Evolutionary conservation across 1,284 basidiomycete genomes (phyloP).

Genomic region (Sanghuangporus weigelae): DNA sequence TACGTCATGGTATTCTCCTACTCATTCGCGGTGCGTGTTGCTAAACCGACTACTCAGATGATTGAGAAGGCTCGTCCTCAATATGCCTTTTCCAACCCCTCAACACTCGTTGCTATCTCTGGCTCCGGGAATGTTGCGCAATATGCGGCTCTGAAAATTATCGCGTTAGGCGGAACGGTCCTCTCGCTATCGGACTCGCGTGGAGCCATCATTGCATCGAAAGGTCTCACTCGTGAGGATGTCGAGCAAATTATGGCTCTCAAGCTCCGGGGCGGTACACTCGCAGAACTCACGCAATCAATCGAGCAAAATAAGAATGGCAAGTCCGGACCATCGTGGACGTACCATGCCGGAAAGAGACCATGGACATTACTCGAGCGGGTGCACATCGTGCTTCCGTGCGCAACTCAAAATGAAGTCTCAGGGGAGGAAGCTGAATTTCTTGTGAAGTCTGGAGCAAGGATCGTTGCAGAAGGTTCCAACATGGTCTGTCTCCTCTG

Average conservation of each 20-base stretch:
- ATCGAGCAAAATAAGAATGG: constrained; percentile 10
- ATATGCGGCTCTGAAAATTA: constrained; percentile 75
- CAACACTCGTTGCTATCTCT: constrained; percentile 63
- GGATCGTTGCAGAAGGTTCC: constrained; percentile 75
- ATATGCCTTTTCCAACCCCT: constrained; percentile 36
- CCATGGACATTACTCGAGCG: constrained; percentile 71
- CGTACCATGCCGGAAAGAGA: constrained; percentile 62
- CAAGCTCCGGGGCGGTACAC: constrained; percentile 59
- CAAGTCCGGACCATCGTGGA: constrained; percentile 33
- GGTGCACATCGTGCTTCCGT: constrained; percentile 72
- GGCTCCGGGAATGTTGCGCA: constrained; percentile 74
- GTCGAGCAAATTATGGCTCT: constrained; percentile 54
- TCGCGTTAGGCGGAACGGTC: constrained; percentile 74
- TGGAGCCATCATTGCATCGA: constrained; percentile 59
- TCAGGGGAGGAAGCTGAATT: constrained; percentile 66
- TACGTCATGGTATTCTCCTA: constrained; percentile 30
- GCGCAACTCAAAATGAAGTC: constrained; percentile 81
- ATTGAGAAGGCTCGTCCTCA: constrained; percentile 45
- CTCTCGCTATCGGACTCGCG: constrained; percentile 78
- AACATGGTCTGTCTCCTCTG: constrained; percentile 45
- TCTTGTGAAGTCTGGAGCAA: constrained; percentile 63
- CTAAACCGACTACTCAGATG: constrained; percentile 34
- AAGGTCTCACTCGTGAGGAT: constrained; percentile 57
- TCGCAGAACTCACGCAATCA: constrained; percentile 43
- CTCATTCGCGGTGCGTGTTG: not conserved